Conservation (phyloP, 2,329 filamentous ascomycete species). For the Thielaviopsis musarum region DNA sequence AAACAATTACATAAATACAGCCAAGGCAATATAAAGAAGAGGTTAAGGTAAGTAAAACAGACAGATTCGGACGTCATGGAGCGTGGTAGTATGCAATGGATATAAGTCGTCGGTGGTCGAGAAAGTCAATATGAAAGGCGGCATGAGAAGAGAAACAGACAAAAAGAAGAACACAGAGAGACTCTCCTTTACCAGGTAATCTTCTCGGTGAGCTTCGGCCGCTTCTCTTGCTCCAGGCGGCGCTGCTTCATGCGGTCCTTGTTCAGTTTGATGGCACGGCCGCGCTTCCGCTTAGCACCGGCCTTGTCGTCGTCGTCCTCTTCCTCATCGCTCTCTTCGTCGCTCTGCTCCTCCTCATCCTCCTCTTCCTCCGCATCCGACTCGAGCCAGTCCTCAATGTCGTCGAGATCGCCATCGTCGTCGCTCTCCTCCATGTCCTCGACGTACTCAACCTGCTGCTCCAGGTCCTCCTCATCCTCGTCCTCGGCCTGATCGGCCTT, state of each 20-base stretch:
- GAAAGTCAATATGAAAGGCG: background rate
- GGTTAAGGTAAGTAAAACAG: background rate
- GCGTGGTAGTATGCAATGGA: background rate
- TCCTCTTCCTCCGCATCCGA: conserved; percentile 41
- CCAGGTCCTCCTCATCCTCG: conserved; percentile 77
- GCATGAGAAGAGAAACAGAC: background rate
- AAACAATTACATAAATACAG: background rate
- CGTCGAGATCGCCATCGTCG: conserved; percentile 69
- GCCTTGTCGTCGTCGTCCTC: conserved; percentile 37
- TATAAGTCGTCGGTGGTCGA: background rate
- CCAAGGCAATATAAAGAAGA: background rate
- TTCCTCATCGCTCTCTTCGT: conserved; percentile 39
- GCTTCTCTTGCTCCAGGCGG: conserved; percentile 46
- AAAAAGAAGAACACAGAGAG: conserved; percentile 6
- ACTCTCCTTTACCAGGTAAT: conserved; percentile 22
- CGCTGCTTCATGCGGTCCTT: conserved; percentile 23
- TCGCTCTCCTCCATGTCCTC: conserved; percentile 78
- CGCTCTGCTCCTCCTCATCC: conserved; percentile 38
- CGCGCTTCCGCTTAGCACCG: conserved; percentile 39
- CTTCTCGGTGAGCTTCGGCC: conserved; percentile 25
- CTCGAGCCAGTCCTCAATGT: conserved; percentile 55
- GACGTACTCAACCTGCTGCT: conserved; percentile 77
- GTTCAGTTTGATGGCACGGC: conserved; percentile 29
- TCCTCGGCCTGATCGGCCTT: conserved; percentile 59
- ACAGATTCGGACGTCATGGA: background rate